A percentile compares a stretch with the other conserved stretches of the same genome.
Conservation (phyloP, 352 stramenopile genomes). For the Phytophthora nicotianae region DNA sequence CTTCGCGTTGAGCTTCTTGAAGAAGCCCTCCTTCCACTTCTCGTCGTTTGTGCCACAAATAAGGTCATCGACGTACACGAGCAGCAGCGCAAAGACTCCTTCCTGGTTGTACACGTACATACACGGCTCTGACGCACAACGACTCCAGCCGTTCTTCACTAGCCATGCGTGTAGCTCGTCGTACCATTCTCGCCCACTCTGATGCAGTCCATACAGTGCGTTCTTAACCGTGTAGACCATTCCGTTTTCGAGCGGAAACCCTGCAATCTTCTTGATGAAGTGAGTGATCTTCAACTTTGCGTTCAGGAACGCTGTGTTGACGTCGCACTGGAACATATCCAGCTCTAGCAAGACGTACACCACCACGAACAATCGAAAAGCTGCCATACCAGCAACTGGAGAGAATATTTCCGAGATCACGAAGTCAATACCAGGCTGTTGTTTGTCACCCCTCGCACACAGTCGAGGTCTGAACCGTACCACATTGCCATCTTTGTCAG, state of each 20-base stretch:
- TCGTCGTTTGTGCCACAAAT: constrained; percentile 11
- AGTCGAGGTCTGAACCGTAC: constrained; percentile 4
- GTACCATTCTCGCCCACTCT: constrained; percentile 12
- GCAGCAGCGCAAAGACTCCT: constrained; percentile 1
- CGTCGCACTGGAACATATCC: constrained; percentile 8
- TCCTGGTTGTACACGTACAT: constrained; percentile 5
- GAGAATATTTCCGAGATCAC: constrained; percentile 1
- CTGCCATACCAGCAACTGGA: constrained; percentile 8
- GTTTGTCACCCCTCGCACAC: constrained; percentile 10
- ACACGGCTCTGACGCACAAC: constrained; percentile 6
- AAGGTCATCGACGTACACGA: constrained; percentile 16
- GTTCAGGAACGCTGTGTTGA: constrained; percentile 23
- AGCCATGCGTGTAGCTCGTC: constrained; percentile 5
- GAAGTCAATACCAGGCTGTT: constrained; percentile 3
- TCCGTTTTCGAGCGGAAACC: background rate
- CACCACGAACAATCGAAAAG: constrained; percentile 7
- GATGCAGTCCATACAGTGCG: constrained; percentile 10
- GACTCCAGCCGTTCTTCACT: background rate
- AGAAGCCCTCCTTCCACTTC: constrained; percentile 3
- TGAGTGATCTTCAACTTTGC: constrained; percentile 1
- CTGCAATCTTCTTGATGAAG: background rate
- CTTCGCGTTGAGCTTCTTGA: background rate
- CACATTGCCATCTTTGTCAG: constrained; percentile 8
- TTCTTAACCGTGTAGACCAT: constrained; percentile 2
- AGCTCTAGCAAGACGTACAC: constrained; percentile 3